A percentile compares a stretch with the other conserved stretches of the same genome.
phyloP scores from a whole-genome alignment of 768 basidiomycete genomes.

The Kwoniella dendrophila region DNA sequence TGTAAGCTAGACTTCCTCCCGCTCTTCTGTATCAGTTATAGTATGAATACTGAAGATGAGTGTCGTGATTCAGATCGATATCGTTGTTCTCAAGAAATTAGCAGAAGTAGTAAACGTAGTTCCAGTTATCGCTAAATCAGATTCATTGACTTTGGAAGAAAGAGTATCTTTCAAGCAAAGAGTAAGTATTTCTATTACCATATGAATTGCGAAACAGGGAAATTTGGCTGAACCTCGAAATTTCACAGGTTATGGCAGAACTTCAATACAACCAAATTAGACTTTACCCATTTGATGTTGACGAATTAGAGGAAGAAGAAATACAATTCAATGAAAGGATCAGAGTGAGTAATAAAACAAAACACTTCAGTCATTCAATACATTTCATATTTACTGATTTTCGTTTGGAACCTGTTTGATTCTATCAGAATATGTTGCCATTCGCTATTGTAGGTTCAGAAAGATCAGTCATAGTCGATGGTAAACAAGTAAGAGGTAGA shows the following conservation, averaged over 20 bases:
- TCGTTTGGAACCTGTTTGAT: background rate
- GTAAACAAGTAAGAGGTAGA: conserved; percentile 89
- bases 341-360: conserved; percentile 64
- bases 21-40: background rate
- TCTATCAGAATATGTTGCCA: conserved; percentile 81
- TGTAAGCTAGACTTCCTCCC: conserved; percentile 31
- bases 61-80: conserved; percentile 66
- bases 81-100: conserved; percentile 98
- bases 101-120: conserved; percentile 99
- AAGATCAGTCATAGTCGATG: conserved; percentile 90
- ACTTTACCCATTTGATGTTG: conserved; percentile 94
- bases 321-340: conserved; percentile 84
- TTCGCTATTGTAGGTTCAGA: conserved; percentile 99
- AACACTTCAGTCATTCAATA: background rate
- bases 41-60: background rate
- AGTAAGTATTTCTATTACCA: too few species aligned
- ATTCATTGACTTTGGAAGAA: conserved; percentile 91
- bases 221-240: background rate
- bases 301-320: conserved; percentile 93
- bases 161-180: conserved; percentile 88
- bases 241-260: conserved; percentile 82
- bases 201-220: background rate
- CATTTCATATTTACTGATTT: background rate
- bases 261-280: conserved; percentile 87
- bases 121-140: conserved; percentile 97